Conservation (phyloP, 192 early-diverging fungal genomes). For the Polychytrium aggregatum region DNA sequence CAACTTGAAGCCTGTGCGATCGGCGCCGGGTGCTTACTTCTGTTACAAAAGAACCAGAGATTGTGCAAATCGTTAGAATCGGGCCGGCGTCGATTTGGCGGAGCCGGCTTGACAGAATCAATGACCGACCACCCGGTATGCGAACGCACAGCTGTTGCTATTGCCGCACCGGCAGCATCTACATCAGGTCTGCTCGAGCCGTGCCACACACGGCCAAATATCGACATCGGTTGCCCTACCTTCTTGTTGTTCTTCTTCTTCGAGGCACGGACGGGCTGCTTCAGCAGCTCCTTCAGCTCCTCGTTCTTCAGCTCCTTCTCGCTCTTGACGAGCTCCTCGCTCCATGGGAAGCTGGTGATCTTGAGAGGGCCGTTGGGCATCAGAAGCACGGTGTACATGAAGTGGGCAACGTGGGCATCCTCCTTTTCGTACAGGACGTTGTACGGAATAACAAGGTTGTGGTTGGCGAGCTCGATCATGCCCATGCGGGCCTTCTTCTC, state of each 20-base stretch:
- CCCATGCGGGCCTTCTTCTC: constrained; percentile 88
- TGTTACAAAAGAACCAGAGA: no score
- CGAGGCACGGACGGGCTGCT: constrained; percentile 18
- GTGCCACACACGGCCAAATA: no score
- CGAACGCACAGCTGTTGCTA: no score
- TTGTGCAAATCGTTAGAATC: no score
- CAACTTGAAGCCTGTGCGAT: no score
- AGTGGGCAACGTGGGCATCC: constrained; percentile 72
- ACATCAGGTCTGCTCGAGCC: no score
- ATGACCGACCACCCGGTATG: no score
- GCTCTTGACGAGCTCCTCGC: constrained; percentile 63
- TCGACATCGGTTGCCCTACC: no score
- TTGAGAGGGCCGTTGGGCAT: constrained; percentile 76
- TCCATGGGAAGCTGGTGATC: constrained; percentile 69
- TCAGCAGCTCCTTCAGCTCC: constrained; percentile 62
- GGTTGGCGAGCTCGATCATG: constrained; percentile 78
- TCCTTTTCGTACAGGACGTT: constrained; percentile 75
- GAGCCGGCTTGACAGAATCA: no score
- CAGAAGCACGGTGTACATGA: constrained; percentile 85
- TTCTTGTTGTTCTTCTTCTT: constrained; percentile 40
- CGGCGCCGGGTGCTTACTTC: no score
- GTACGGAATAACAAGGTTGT: constrained; percentile 69
- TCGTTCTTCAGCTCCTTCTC: constrained; percentile 80
- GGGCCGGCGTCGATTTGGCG: no score
- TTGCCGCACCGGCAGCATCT: no score